These are phyloP conservation scores for Aspergillus hiratsukae DNA, from an alignment of 2,329 filamentous ascomycete genomes.

Conservation along the genomic window DNA sequence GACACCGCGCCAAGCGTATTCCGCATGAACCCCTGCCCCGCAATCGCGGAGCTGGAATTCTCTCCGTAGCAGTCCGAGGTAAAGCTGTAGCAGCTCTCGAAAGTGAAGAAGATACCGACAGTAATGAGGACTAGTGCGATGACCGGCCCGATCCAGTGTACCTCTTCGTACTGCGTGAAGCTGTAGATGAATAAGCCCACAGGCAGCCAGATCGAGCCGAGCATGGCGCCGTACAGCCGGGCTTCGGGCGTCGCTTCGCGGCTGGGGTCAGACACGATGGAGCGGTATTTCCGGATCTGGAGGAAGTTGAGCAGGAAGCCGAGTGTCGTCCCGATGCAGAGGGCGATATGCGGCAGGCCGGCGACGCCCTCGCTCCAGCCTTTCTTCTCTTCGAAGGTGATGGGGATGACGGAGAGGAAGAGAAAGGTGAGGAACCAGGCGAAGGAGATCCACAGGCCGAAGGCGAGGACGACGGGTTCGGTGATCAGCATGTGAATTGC, in stretches of 20 bases:
- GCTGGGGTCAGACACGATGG: conserved; percentile 30
- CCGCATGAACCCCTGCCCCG: conserved; percentile 50
- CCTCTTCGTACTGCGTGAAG: conserved; percentile 49
- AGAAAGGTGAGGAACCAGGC: conserved; percentile 53
- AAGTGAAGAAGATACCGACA: conserved; percentile 51
- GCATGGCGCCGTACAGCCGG: conserved; percentile 49
- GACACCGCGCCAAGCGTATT: conserved; percentile 52
- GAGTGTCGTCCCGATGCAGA: conserved; percentile 47
- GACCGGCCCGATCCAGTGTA: conserved; percentile 48
- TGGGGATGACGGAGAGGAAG: conserved; percentile 50
- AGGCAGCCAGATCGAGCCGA: conserved; percentile 45
- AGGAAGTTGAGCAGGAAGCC: conserved; percentile 48
- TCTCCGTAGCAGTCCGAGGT: conserved; percentile 52
- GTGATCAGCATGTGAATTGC: conserved; percentile 48
- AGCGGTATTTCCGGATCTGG: conserved; percentile 49
- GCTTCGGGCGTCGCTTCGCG: conserved; percentile 39
- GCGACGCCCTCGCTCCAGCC: conserved; percentile 49
- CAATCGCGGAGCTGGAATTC: conserved; percentile 38
- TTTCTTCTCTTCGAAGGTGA: conserved; percentile 49
- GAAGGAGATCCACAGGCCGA: conserved; percentile 51
- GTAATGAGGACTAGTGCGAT: conserved; percentile 49
- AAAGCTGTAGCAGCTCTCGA: conserved; percentile 43
- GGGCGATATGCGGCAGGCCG: conserved; percentile 50
- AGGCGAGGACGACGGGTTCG: conserved; percentile 48
- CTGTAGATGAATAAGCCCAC: conserved; percentile 51